These are phyloP conservation scores for Candida nemodendra DNA, from an alignment of 805 yeast species.

Conservation along the genomic window DNA sequence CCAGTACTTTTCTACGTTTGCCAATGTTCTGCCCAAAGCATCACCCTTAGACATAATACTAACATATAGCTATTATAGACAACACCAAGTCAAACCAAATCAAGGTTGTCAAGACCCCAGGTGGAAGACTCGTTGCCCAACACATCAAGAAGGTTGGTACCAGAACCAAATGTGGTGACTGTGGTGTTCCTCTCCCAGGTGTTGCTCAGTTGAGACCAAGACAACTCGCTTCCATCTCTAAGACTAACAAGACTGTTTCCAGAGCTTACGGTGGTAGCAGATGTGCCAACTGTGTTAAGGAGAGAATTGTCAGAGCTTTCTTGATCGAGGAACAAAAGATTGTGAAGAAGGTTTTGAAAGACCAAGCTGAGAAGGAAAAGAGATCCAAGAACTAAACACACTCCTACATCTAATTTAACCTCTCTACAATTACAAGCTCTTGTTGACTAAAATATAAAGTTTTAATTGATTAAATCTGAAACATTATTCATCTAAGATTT, in stretches of 20 bases:
- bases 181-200: constrained; percentile 67
- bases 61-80: constrained; percentile 49
- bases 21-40: no score
- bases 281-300: constrained; percentile 98
- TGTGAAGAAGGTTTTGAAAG: constrained; percentile 98
- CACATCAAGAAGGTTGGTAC: constrained; percentile 91
- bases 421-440: constrained; percentile 5
- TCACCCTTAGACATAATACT: constrained; percentile 18
- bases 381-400: constrained; percentile 40
- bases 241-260: constrained; percentile 96
- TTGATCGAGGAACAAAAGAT: constrained; percentile 99
- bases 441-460: constrained; percentile 14
- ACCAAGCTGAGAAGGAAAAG: constrained; percentile 86
- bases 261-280: constrained; percentile 99
- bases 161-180: constrained; percentile 87
- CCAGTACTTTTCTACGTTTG: no score
- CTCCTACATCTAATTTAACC: constrained; percentile 3
- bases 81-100: constrained; percentile 99
- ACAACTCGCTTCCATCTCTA: constrained; percentile 91
- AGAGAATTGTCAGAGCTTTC: constrained; percentile 99
- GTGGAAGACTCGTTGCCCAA: constrained; percentile 98
- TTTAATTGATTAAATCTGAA: constrained; percentile 6
- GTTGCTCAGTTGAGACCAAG: constrained; percentile 96
- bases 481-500: constrained; percentile 7
- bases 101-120: constrained; percentile 99